Evolutionary conservation across 176 grass and related monocot genomes (phyloP), one percentile per base, ranked within the genome.

Genomic region (Avena atlantica): DNA sequence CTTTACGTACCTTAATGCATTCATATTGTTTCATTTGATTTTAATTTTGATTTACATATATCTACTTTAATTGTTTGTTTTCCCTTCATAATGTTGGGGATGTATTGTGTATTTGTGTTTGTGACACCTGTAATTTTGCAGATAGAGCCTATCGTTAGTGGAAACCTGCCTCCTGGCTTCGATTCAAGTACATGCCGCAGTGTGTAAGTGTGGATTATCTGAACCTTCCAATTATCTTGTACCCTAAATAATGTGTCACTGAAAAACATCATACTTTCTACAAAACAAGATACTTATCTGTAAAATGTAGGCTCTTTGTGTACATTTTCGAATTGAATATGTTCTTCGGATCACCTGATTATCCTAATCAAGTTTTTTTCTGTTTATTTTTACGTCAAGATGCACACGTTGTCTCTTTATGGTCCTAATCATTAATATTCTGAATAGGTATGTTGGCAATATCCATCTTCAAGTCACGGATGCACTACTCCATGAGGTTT

Each of bases 101-200:
- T 73, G n/a, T 68, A 79, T 68, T 63, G 9, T 79, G 45, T 37
- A 85, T 81, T 68, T 63, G 9, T 79, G 45, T 37, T 86, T 81
- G 5, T 80, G 55, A 92, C 90, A 88, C 64, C 42, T 88, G 37
- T 87, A 71, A 90, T 81, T 80, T 91, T 89, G 87, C 94, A 99
- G 97, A 93, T 99, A 85, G 97, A 96, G 78, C 92, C 97, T 15
- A 86, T 99, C 65, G 87, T 93, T 90, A 99, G 97, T 85, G 97
- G 97, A 82, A 99, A 96, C 87, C 83, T 99, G 84, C 94, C 97
- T 90, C 94, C 97, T 83, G 97, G 97, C 44, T 99, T 99, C 91
- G 94, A 99, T 94, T 92, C 94, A 86, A 96, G 89, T 88, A 88
- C 92, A 91, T 96, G 97, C 92, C 87, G 92, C 94, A 96, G 94